Base-by-base conservation (phyloP, 805 yeast genomes). In the Hanseniaspora thailandica region DNA sequence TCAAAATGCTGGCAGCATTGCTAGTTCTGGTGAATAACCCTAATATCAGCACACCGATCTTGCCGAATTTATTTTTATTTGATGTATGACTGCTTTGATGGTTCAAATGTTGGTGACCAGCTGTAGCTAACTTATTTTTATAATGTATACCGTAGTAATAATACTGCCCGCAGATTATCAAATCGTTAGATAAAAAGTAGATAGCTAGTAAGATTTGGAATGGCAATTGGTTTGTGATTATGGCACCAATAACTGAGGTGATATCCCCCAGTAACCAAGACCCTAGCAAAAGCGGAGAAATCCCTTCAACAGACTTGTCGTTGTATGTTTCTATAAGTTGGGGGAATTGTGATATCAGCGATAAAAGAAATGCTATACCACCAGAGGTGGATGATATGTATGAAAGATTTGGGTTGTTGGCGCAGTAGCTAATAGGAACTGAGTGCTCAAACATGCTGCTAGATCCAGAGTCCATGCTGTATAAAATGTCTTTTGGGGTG, bases 111-210 rank as follows among this genome's bases (percentile, higher is more conserved):
- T 67, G 71, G 47, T 66, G 71, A 23, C 69, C 66, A 28, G 61
- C 52, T 20, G 69, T 59, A 25, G 69, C 66, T 45, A 69, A 41
- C 52, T 57, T 56, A 58, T 65, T 61, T 55, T 63, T 47, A 60
- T 62, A 59, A 47, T 65, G 36, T 15, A 71, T 50, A 40, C 74
- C 70, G 65, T 87, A 89, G 66, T 85, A 80, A 66, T 78, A 76
- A 64, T 74, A 88, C 64, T 89, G 97, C 4, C 75, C 71, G 46
- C 81, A 72, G 28, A 89, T 70, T 10, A 86, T 69, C 23, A 75
- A 52, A 66, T 89, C 97, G 57, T 85, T 84, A 55, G 73, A 66
- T 48, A 90, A 70, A 63, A 85, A 88, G 66, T 89, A 89, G 2
- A 76, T 55, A 0, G 94, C 86, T 17, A 88, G 69, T 22, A 80